phyloP scores from a whole-genome alignment of 2,329 filamentous ascomycete species.

The Colletotrichum noveboracense region DNA sequence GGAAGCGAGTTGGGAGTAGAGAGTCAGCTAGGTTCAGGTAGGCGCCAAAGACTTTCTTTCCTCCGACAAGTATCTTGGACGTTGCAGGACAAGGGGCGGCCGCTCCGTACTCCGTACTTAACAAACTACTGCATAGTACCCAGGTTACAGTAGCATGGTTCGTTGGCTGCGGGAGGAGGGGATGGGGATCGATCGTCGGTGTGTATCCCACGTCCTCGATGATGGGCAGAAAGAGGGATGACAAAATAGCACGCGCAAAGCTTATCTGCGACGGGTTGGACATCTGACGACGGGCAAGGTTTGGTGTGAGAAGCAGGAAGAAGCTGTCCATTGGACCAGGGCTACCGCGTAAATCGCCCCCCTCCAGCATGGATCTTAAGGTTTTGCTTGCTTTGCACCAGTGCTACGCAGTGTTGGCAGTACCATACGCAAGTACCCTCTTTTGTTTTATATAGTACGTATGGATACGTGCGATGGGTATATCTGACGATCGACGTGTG shows the following conservation, averaged over 20 bases:
- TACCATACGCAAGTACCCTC: not conserved
- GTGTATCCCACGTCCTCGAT: not conserved
- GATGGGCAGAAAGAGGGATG: not conserved
- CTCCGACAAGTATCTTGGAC: not conserved
- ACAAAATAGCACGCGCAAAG: not conserved
- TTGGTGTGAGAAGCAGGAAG: not conserved
- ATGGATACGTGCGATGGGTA: not conserved
- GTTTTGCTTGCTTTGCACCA: not conserved
- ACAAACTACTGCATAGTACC: too few relatives aligned
- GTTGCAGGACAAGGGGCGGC: not conserved
- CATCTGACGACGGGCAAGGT: not conserved
- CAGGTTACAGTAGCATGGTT: not conserved
- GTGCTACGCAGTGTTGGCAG: not conserved
- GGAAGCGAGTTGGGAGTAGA: too few relatives aligned
- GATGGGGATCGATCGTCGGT: not conserved
- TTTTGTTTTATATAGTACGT: not conserved
- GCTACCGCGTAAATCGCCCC: not conserved
- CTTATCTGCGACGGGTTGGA: constrained; percentile 8
- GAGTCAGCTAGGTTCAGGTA: too few relatives aligned
- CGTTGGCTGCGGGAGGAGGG: not conserved
- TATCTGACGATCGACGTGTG: not conserved
- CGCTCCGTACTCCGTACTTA: not conserved
- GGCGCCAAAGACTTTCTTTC: not conserved
- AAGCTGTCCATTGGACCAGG: not conserved
- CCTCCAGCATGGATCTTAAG: not conserved